A percentile compares a stretch with the other conserved stretches of the same genome.
These are phyloP conservation scores for Ganoderma multipileum DNA, from an alignment of 1,284 basidiomycete species.

Conservation along the genomic window DNA sequence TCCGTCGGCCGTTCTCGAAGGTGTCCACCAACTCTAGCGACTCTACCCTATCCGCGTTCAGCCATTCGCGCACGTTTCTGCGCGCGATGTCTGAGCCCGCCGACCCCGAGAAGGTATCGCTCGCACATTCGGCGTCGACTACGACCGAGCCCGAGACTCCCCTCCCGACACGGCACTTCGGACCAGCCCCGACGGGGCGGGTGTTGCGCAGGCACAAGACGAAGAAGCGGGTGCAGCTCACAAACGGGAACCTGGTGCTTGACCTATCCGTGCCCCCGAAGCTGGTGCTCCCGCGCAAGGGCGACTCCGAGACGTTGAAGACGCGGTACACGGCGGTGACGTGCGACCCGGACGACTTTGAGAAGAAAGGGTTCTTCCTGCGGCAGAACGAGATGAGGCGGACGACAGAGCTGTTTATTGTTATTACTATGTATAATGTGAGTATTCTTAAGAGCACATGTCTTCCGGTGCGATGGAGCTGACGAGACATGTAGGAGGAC, in stretches of 20 bases:
- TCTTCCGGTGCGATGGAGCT: not conserved
- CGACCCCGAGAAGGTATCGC: conserved; percentile 35
- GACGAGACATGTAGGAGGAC: conserved; percentile 73
- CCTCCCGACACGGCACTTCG: conserved; percentile 81
- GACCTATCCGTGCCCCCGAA: conserved; percentile 87
- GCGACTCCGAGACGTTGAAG: conserved; percentile 84
- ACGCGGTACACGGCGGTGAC: conserved; percentile 91
- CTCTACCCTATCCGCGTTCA: conserved; percentile 12
- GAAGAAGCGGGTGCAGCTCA: conserved; percentile 74
- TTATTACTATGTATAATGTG: conserved; percentile 96
- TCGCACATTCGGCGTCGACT: conserved; percentile 30
- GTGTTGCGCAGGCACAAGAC: conserved; percentile 77
- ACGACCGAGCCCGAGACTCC: conserved; percentile 46
- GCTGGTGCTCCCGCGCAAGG: conserved; percentile 82
- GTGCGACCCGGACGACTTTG: conserved; percentile 94
- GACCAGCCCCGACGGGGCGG: conserved; percentile 84
- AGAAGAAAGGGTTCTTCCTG: conserved; percentile 82
- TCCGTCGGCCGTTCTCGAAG: conserved; percentile 17
- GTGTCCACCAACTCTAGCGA: conserved; percentile 18
- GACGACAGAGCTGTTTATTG: conserved; percentile 92
- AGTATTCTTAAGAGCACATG: conserved; percentile 40
- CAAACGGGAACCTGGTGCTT: conserved; percentile 87
- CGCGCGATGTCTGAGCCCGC: conserved; percentile 29
- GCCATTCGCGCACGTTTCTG: conserved; percentile 19
- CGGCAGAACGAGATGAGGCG: conserved; percentile 85